Evolutionary conservation across 805 yeast species (phyloP).

Genomic region (Suhomyces sp.): DNA sequence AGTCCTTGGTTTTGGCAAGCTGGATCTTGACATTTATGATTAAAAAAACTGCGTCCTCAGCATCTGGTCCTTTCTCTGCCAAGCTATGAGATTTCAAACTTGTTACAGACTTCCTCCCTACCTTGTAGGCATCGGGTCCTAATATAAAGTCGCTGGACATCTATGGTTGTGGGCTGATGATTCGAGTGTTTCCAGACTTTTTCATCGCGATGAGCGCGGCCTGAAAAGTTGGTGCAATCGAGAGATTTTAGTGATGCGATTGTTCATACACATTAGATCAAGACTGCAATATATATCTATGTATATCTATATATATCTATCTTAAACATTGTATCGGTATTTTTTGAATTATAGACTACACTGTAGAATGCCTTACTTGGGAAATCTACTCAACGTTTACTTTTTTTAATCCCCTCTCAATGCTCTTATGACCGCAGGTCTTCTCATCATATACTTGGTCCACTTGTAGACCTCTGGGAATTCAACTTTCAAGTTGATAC

Average conservation of each 20-base stretch:
- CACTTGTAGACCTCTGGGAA: slow-evolving; percentile 95
- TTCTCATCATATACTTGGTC: slow-evolving; percentile 93
- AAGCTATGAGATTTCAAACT: slow-evolving; percentile 15
- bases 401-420: slow-evolving; percentile 58
- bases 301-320: neutral
- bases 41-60: slow-evolving; percentile 34
- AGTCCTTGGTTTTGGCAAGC: slow-evolving; percentile 44
- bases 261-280: neutral
- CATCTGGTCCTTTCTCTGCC: slow-evolving; percentile 14
- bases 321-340: neutral
- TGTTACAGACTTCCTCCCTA: slow-evolving; percentile 13
- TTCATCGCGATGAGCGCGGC: slow-evolving; percentile 1
- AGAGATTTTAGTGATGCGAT: neutral
- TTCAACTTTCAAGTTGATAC: slow-evolving; percentile 80
- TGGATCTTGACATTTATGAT: slow-evolving; percentile 49
- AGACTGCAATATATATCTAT: neutral
- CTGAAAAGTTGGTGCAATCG: neutral
- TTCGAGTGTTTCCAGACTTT: neutral
- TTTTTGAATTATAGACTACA: neutral
- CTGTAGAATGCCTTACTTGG: neutral
- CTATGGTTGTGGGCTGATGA: neutral
- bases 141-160: slow-evolving; percentile 12
- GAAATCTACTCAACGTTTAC: neutral
- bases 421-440: slow-evolving; percentile 88
- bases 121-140: slow-evolving; percentile 14